Evolutionary conservation across 495 filamentous ascomycete genomes (phyloP).

Genomic region (Oleoguttula mirabilis): DNA sequence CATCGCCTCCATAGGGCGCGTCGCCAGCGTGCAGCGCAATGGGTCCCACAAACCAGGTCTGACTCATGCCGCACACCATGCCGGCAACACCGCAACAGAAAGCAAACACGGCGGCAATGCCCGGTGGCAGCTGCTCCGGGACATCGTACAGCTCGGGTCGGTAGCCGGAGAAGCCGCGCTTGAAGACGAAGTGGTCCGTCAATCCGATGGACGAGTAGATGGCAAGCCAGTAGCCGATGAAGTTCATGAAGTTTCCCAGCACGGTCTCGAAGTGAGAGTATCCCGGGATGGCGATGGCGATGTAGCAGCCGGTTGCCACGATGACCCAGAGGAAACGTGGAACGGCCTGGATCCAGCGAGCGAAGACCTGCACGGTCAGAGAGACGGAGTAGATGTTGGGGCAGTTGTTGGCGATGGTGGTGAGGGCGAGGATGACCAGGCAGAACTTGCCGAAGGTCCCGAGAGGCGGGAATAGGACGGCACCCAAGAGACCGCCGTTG

Average conservation of each 20-base stretch:
- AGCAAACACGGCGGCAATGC: conserved; percentile 55
- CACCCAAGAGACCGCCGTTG: conserved; percentile 59
- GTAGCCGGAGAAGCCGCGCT: conserved; percentile 53
- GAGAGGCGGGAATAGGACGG: conserved; percentile 52
- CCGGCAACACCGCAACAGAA: conserved; percentile 61
- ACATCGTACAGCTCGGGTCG: conserved; percentile 47
- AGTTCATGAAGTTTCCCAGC: conserved; percentile 62
- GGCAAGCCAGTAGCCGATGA: conserved; percentile 61
- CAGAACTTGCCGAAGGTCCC: conserved; percentile 76
- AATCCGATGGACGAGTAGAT: conserved; percentile 67
- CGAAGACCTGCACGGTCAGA: conserved; percentile 62
- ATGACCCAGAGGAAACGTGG: conserved; percentile 71
- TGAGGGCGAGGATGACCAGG: conserved; percentile 63
- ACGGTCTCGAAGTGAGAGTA: conserved; percentile 61
- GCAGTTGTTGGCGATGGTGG: conserved; percentile 75
- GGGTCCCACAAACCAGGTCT: conserved; percentile 62
- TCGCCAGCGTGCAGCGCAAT: conserved; percentile 53
- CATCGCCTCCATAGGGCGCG: conserved; percentile 50
- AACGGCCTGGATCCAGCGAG: conserved; percentile 49
- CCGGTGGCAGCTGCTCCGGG: conserved; percentile 49
- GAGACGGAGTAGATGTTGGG: conserved; percentile 81
- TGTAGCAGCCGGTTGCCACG: conserved; percentile 53
- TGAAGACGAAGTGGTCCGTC: conserved; percentile 68
- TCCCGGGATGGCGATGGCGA: conserved; percentile 66
- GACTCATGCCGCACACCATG: conserved; percentile 65